These are phyloP conservation scores for Endotrypanum monterogeii DNA, from an alignment of 208 protist species.

Conservation along the genomic window DNA sequence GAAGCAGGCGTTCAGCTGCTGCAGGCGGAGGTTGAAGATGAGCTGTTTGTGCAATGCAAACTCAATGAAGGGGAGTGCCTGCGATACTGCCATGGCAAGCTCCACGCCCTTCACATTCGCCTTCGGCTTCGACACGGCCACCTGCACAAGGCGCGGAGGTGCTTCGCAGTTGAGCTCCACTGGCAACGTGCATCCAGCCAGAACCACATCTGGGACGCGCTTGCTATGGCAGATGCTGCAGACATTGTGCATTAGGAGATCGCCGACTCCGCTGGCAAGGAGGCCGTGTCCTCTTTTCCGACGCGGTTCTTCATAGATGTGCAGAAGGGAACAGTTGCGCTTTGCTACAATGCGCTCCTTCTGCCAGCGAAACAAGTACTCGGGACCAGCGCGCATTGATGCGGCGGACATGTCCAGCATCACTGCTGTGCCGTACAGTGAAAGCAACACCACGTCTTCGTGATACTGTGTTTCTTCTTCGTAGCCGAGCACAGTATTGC, in stretches of 20 bases:
- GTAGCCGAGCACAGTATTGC: slow-evolving; percentile 91
- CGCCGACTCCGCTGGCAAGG: slow-evolving; percentile 34
- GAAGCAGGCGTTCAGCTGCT: slow-evolving; percentile 88
- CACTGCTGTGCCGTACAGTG: slow-evolving; percentile 89
- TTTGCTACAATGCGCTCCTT: slow-evolving; percentile 40
- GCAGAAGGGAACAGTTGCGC: slow-evolving; percentile 65
- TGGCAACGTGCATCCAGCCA: slow-evolving; percentile 81
- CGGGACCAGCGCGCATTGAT: slow-evolving; percentile 67
- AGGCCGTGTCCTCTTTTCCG: slow-evolving; percentile 21
- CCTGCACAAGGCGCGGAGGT: slow-evolving; percentile 76
- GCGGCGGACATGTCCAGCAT: slow-evolving; percentile 68
- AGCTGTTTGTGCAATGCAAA: slow-evolving; percentile 91
- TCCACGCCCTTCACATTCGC: slow-evolving; percentile 66
- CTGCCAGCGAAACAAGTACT: slow-evolving; percentile 57
- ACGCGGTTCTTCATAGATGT: slow-evolving; percentile 60
- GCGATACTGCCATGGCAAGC: slow-evolving; percentile 78
- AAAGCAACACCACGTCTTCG: slow-evolving; percentile 88
- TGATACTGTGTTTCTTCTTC: slow-evolving; percentile 85
- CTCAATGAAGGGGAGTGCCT: slow-evolving; percentile 90
- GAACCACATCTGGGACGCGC: slow-evolving; percentile 78
- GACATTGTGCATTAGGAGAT: slow-evolving; percentile 43
- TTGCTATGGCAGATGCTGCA: slow-evolving; percentile 75
- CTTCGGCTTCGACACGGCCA: slow-evolving; percentile 71
- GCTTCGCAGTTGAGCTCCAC: slow-evolving; percentile 63
- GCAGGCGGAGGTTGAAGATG: slow-evolving; percentile 81